Evolutionary conservation across 1,284 basidiomycete species (phyloP), one percentile per base, ranked within the genome.

Genomic region (Ustilago esculenta): DNA sequence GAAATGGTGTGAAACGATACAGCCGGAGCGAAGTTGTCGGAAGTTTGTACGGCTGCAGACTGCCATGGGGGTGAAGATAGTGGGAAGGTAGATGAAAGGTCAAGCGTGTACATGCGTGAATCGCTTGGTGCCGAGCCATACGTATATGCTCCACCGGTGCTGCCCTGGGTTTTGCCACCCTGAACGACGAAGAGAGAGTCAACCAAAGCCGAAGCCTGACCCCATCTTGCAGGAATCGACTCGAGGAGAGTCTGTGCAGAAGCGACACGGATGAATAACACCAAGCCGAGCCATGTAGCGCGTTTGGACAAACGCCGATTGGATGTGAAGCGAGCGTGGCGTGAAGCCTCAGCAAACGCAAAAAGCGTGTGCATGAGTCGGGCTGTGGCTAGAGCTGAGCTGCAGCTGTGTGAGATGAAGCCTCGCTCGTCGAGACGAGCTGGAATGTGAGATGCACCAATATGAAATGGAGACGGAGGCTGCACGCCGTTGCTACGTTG

Each of bases 91-190:
- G 50, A 27, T 1, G 68, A 65, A 17, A 79, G 54, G 42, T 79
- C 72, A 43, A 79, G 65, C 2, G 55, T 29, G 40, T 71, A 67
- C 46, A 77, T 67, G 20, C 74, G 67, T 12, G 46, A 53, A 40
- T 71, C 58, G 47, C 50, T 67, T 3, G 73, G 75, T 2, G 68
- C 77, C 4, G 73, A 76, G 37, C 29, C 63, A 54, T 73, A 79
- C 2, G 77, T 76, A 46, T 63, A 77, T 12, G 72, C 73, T 14
- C 66, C 67, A 25, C 75, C 75, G 1, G 52, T 52, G 23, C 53
- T 57, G 21, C 72, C 75, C 29, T 73, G 67, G 3, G 74, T 77
- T 45, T 79, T 77, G 37, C 77, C 77, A 14, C 77, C 77, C 37
- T 79, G 76, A 5, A 79, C 59, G 35, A 79, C 47, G 12, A 76